These are phyloP conservation scores for Diaporthe sp. DNA, from an alignment of 2,329 filamentous ascomycete species.

Conservation along the genomic window DNA sequence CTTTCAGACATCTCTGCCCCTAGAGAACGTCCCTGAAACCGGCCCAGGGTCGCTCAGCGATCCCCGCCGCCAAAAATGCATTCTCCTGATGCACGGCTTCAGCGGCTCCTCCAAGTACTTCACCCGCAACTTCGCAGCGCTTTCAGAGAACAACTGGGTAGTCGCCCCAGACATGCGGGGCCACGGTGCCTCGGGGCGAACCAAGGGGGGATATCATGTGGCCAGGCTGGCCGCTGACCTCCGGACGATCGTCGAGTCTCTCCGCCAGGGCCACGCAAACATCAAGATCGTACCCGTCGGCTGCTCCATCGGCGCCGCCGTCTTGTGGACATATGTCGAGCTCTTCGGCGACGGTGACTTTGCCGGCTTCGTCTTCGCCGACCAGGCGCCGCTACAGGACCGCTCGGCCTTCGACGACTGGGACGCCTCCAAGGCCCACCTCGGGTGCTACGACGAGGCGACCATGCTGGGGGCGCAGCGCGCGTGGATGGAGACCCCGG, in stretches of 20 bases:
- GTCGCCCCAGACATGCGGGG: constrained; percentile 56
- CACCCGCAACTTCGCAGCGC: constrained; percentile 49
- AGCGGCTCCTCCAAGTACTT: constrained; percentile 57
- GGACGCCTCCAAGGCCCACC: constrained; percentile 50
- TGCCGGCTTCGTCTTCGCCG: constrained; percentile 53
- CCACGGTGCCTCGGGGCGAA: constrained; percentile 52
- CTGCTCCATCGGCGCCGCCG: constrained; percentile 57
- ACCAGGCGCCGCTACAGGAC: constrained; percentile 58
- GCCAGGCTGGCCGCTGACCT: constrained; percentile 56
- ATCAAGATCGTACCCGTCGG: constrained; percentile 51
- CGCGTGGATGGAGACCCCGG: constrained; percentile 45
- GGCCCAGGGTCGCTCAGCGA: constrained; percentile 32
- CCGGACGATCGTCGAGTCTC: constrained; percentile 48
- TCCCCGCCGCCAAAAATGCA: constrained; percentile 44
- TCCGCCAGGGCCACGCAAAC: constrained; percentile 40
- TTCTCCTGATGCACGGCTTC: constrained; percentile 57
- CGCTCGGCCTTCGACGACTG: constrained; percentile 50
- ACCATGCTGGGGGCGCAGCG: constrained; percentile 51
- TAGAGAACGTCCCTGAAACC: constrained; percentile 37
- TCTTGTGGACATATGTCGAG: constrained; percentile 57
- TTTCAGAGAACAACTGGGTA: constrained; percentile 51
- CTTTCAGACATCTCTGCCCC: constrained; percentile 52
- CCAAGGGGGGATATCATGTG: constrained; percentile 55
- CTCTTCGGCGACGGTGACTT: constrained; percentile 52
- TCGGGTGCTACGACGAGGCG: constrained; percentile 54